Conservation (phyloP, 2,329 filamentous ascomycete species). For the Nannizziopsis arthrosporioides region DNA sequence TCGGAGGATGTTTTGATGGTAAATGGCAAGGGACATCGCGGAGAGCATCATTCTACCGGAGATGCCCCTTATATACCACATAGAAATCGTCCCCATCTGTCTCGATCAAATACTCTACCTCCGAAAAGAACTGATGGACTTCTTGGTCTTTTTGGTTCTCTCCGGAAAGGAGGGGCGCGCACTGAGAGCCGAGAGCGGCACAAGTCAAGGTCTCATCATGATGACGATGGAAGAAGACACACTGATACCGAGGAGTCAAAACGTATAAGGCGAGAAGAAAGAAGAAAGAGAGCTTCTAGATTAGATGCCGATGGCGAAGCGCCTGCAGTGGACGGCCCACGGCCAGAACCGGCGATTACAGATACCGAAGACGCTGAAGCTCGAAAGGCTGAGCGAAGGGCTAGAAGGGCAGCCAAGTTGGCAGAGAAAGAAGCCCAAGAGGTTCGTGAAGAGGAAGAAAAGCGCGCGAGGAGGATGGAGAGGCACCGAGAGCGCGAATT, state of each 20-base stretch:
- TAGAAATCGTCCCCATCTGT: constrained; percentile 42
- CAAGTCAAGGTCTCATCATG: constrained; percentile 29
- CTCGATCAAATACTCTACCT: constrained; percentile 48
- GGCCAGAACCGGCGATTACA: constrained; percentile 24
- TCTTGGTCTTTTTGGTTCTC: constrained; percentile 51
- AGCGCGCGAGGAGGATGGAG: constrained; percentile 38
- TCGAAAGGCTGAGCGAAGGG: constrained; percentile 51
- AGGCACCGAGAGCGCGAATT: constrained; percentile 35
- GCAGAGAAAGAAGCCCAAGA: constrained; percentile 16
- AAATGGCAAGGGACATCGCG: too few species aligned
- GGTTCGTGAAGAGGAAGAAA: constrained; percentile 27
- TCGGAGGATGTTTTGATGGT: constrained; percentile 46
- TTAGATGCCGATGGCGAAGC: constrained; percentile 42
- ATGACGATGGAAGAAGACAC: constrained; percentile 25
- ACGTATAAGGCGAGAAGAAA: constrained; percentile 27
- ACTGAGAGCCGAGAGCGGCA: constrained; percentile 27
- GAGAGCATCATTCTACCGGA: constrained; percentile 37
- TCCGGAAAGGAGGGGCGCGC: constrained; percentile 24
- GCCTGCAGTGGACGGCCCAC: constrained; percentile 24
- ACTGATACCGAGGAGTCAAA: constrained; percentile 29
- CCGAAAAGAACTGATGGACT: constrained; percentile 49
- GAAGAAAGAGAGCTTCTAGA: constrained; percentile 29
- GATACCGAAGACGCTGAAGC: constrained; percentile 47
- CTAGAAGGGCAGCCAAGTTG: constrained; percentile 33
- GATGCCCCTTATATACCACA: constrained; percentile 35